These are phyloP conservation scores for Polytolypa hystricis DNA, from an alignment of 2,329 filamentous ascomycete species.

Conservation along the genomic window DNA sequence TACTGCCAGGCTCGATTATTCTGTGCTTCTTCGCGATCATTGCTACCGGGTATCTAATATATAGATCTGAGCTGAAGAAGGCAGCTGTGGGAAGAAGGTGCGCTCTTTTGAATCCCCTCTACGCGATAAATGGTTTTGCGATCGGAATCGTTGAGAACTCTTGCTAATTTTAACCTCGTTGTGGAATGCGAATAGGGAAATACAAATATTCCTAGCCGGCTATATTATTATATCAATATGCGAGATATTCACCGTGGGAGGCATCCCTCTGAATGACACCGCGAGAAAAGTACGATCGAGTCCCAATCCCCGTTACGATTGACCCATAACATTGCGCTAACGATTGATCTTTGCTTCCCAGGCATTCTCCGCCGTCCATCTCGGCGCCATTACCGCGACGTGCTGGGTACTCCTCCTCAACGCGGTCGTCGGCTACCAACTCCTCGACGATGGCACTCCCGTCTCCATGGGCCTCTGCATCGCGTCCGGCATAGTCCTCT, in stretches of 20 bases:
- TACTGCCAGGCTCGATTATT: conserved; percentile 65
- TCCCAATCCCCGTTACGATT: not conserved
- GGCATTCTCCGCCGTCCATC: conserved; percentile 82
- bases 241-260: conserved; percentile 92
- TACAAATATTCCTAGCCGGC: conserved; percentile 82
- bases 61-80: conserved; percentile 76
- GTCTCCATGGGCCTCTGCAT: conserved; percentile 68
- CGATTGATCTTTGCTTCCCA: conserved; percentile 25
- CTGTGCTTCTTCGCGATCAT: conserved; percentile 67
- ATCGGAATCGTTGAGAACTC: not conserved
- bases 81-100: conserved; percentile 90
- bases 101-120: conserved; percentile 15
- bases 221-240: conserved; percentile 85
- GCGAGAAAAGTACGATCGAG: conserved; percentile 58
- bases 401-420: conserved; percentile 89
- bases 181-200: too few relatives aligned
- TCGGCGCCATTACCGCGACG: conserved; percentile 79
- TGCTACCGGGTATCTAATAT: conserved; percentile 55
- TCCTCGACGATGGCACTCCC: conserved; percentile 85
- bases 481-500: conserved; percentile 57
- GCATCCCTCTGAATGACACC: conserved; percentile 61
- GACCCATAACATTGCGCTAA: not conserved
- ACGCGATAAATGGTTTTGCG: not conserved
- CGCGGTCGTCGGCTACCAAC: conserved; percentile 80
- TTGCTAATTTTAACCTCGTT: too few relatives aligned